Evolutionary conservation across 2,329 filamentous ascomycete species (phyloP).

Genomic region (Massarina eburnea): DNA sequence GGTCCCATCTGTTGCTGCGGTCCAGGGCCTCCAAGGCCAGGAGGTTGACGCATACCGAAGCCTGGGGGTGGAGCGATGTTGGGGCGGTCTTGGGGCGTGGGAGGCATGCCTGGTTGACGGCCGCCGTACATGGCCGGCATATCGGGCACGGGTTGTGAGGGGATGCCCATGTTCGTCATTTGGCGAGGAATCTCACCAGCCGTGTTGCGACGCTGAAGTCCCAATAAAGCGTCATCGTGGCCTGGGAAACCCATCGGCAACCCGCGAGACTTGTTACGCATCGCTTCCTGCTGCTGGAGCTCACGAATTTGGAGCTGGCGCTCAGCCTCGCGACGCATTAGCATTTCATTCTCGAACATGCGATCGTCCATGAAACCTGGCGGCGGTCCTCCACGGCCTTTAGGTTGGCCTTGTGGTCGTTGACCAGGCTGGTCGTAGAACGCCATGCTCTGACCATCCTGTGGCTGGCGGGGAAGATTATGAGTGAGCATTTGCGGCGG

Average conservation of each 20-base stretch:
- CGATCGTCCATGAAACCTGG: constrained; percentile 43
- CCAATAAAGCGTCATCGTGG: constrained; percentile 34
- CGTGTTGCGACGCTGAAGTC: constrained; percentile 41
- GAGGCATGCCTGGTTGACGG: constrained; percentile 39
- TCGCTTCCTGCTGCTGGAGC: constrained; percentile 36
- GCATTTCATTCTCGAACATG: constrained; percentile 36
- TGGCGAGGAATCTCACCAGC: constrained; percentile 38
- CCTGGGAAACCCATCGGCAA: constrained; percentile 36
- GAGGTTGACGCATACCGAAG: constrained; percentile 42
- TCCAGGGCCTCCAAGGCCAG: constrained; percentile 31
- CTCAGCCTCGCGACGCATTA: constrained; percentile 34
- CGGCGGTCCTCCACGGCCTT: constrained; percentile 39
- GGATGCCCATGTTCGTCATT: constrained; percentile 45
- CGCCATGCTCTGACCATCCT: constrained; percentile 31
- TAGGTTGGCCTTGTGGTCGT: constrained; percentile 40
- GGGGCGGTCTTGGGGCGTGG: constrained; percentile 37
- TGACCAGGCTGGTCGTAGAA: constrained; percentile 39
- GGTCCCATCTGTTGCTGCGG: constrained; percentile 36
- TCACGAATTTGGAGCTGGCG: constrained; percentile 37
- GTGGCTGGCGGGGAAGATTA: constrained; percentile 38
- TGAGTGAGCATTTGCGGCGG: constrained; percentile 37
- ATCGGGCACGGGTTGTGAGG: constrained; percentile 42
- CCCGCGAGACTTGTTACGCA: constrained; percentile 35
- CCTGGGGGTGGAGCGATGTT: constrained; percentile 42
- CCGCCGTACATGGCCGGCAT: constrained; percentile 37